Percentiles rank a stretch among this genome's conserved stretches.
These are phyloP conservation scores for Pseudogymnoascus verrucosus DNA, from an alignment of 2,329 filamentous ascomycete species.

Conservation along the genomic window DNA sequence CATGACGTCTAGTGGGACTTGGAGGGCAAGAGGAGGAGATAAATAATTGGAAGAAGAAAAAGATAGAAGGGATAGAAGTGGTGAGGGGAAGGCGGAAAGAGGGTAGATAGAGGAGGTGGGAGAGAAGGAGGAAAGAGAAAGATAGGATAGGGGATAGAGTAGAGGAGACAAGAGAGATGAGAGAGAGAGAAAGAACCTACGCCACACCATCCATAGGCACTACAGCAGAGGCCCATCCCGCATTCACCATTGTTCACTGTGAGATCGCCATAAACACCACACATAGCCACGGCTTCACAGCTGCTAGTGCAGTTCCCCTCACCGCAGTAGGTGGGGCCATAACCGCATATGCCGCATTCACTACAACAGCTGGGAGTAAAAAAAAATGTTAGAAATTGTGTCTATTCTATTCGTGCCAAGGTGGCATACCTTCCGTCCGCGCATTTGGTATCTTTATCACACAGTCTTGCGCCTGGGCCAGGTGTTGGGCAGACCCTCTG, in stretches of 20 bases:
- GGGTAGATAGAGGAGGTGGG: background rate
- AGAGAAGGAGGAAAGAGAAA: background rate
- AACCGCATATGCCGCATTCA: conserved; percentile 14
- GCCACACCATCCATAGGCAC: conserved; percentile 19
- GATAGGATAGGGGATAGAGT: background rate
- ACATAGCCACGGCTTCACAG: conserved; percentile 27
- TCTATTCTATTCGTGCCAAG: background rate
- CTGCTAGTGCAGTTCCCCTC: conserved; percentile 21
- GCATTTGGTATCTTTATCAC: background rate
- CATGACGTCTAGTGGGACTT: background rate
- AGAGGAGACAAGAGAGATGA: background rate
- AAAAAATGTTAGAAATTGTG: background rate
- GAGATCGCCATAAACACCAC: conserved; percentile 20
- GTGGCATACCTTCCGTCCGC: background rate
- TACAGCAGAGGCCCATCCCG: conserved; percentile 26
- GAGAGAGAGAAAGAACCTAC: conserved; percentile 7
- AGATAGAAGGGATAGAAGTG: too few relatives aligned
- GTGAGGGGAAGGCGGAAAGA: too few relatives aligned
- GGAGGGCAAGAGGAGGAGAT: background rate
- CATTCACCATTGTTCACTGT: conserved; percentile 18
- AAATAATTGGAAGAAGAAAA: background rate
- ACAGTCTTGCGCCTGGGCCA: background rate
- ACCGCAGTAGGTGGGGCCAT: conserved; percentile 16
- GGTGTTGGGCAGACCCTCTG: background rate
- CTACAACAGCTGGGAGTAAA: background rate